These are phyloP conservation scores for Medicago ruthenica DNA, from an alignment of 306 rosid species.

Conservation along the genomic window DNA sequence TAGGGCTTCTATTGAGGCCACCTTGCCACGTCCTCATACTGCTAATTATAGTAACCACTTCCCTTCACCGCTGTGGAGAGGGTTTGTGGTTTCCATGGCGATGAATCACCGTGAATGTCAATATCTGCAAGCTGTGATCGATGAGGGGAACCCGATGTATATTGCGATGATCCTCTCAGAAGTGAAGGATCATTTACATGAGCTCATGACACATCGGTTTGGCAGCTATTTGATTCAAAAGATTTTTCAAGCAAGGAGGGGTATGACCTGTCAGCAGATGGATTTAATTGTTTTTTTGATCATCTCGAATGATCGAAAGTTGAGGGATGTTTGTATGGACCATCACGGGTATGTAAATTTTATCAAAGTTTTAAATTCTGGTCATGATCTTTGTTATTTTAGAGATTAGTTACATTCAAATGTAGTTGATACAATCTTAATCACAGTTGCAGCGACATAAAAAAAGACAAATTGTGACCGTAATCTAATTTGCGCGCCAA, in stretches of 20 bases:
- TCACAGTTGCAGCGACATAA: no score
- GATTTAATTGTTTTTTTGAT: neutral
- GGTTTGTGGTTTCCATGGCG: slow-evolving; percentile 20
- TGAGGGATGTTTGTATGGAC: slow-evolving; percentile 42
- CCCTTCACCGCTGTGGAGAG: neutral
- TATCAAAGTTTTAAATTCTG: neutral
- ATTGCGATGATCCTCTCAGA: slow-evolving; percentile 2
- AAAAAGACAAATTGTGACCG: no score
- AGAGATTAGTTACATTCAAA: no score
- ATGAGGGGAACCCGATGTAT: neutral
- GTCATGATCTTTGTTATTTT: neutral
- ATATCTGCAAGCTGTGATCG: slow-evolving; percentile 12
- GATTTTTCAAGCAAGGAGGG: slow-evolving; percentile 21
- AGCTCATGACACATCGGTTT: slow-evolving; percentile 28
- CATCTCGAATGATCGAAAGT: neutral
- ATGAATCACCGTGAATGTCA: neutral
- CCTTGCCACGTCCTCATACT: no score
- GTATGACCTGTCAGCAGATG: neutral
- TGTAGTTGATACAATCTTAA: no score
- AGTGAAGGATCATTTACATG: neutral
- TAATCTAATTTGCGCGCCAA: no score
- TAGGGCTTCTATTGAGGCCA: no score
- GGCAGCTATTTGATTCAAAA: slow-evolving; percentile 37
- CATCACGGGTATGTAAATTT: slow-evolving; percentile 34
- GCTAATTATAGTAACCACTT: no score